phyloP scores from a whole-genome alignment of 148 eudicot genomes.

The Rhododendron mucronatum region DNA sequence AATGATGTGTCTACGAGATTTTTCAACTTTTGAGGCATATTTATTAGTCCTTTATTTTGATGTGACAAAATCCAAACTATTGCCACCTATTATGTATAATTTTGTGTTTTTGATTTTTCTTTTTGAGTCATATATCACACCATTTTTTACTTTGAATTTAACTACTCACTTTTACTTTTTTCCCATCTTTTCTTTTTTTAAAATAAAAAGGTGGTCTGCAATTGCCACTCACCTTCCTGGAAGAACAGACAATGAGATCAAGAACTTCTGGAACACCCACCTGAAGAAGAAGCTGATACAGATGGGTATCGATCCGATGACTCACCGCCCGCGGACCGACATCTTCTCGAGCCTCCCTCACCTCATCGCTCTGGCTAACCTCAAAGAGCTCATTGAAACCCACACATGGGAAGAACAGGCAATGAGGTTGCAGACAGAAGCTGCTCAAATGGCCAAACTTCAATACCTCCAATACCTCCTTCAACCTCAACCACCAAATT shows the following conservation, averaged over 20 bases:
- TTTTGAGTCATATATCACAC: neutral
- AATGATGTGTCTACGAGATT: neutral
- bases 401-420: conserved; percentile 83
- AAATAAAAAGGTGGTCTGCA: conserved; percentile 74
- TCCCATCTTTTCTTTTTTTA: neutral
- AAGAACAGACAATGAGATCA: conserved; percentile 89
- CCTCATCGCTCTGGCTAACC: conserved; percentile 86
- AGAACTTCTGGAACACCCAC: conserved; percentile 98
- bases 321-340: conserved; percentile 89
- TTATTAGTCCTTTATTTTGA: neutral
- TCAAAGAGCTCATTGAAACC: conserved; percentile 65
- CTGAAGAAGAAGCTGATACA: conserved; percentile 90
- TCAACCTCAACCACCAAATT: conserved; percentile 35
- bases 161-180: neutral
- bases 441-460: conserved; percentile 55
- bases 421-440: conserved; percentile 62
- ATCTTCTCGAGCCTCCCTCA: conserved; percentile 87
- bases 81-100: neutral
- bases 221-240: conserved; percentile 90
- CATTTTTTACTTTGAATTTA: neutral
- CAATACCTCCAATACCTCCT: conserved; percentile 64
- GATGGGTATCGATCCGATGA: conserved; percentile 95
- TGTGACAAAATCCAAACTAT: neutral
- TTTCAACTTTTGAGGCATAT: neutral
- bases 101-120: neutral